Evolutionary conservation across 352 stramenopile genomes (phyloP).

Genomic region (Elongisporangium prolatum): DNA sequence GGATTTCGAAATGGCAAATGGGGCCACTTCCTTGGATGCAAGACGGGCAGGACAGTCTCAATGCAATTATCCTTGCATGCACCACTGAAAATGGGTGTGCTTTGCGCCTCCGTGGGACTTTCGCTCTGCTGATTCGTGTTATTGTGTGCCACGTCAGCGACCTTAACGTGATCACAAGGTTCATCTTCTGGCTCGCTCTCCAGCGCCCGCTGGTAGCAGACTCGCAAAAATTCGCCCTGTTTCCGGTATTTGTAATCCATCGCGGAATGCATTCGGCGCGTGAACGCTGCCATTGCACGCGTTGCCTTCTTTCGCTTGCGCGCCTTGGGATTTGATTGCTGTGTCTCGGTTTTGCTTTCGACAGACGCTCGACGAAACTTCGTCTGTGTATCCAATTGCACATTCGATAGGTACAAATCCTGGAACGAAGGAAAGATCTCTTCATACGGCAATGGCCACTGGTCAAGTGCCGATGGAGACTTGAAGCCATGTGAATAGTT

Average conservation of each 20-base stretch:
- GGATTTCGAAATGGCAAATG: conserved; percentile 57
- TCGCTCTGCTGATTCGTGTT: neutral
- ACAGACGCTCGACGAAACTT: neutral
- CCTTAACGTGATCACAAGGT: conserved; percentile 9
- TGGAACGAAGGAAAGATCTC: conserved; percentile 53
- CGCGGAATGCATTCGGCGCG: conserved; percentile 27
- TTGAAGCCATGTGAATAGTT: neutral
- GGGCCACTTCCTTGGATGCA: conserved; percentile 64
- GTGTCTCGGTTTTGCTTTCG: conserved; percentile 4
- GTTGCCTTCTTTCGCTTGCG: conserved; percentile 16
- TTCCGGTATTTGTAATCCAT: conserved; percentile 55
- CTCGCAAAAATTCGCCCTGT: conserved; percentile 56
- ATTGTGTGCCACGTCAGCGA: neutral
- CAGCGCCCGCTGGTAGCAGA: conserved; percentile 50
- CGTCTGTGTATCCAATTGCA: neutral
- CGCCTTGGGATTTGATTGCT: conserved; percentile 8
- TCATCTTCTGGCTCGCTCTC: conserved; percentile 31
- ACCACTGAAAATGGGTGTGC: conserved; percentile 13
- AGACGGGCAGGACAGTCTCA: conserved; percentile 33
- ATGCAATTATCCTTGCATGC: conserved; percentile 33
- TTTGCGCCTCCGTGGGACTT: conserved; percentile 1
- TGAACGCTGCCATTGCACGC: conserved; percentile 30
- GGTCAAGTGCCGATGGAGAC: neutral
- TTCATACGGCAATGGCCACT: conserved; percentile 23
- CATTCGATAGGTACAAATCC: conserved; percentile 37